These are phyloP conservation scores for Calonectria pseudoturangicola DNA, from an alignment of 2,329 filamentous ascomycete species.

Conservation along the genomic window DNA sequence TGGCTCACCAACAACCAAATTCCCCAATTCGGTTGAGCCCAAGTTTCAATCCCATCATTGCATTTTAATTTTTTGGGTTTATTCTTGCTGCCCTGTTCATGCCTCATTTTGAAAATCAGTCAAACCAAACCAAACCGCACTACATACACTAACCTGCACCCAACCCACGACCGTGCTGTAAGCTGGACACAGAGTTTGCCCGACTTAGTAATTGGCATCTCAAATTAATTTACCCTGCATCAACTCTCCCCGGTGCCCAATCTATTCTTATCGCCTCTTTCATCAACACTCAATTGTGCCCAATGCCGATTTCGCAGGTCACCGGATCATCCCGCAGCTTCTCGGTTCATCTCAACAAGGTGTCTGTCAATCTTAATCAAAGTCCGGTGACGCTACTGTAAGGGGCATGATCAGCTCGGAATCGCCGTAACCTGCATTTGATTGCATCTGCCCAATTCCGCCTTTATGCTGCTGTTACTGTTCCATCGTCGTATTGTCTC, in stretches of 20 bases:
- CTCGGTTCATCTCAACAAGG: slow-evolving; percentile 9
- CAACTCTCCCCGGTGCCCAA: slow-evolving; percentile 6
- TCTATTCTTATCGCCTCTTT: slow-evolving; percentile 15
- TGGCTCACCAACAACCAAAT: background rate
- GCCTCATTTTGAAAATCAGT: background rate
- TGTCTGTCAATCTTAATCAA: background rate
- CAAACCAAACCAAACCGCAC: background rate
- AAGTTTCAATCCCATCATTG: background rate
- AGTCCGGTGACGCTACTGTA: slow-evolving; percentile 15
- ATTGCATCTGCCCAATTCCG: background rate
- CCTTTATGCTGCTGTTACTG: background rate
- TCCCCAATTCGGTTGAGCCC: slow-evolving; percentile 10
- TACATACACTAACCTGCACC: no score
- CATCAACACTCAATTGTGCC: background rate
- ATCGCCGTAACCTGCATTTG: background rate
- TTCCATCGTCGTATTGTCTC: background rate
- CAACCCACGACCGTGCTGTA: background rate
- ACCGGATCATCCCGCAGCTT: background rate
- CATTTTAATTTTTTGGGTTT: no score
- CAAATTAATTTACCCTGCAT: slow-evolving; percentile 17
- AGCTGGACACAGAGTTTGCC: slow-evolving; percentile 5
- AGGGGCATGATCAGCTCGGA: background rate
- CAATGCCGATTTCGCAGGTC: slow-evolving; percentile 21
- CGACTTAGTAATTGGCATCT: slow-evolving; percentile 19
- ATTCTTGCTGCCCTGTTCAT: background rate